Conservation (phyloP, 2,329 filamentous ascomycete species). For the Trichoderma simmonsii region DNA sequence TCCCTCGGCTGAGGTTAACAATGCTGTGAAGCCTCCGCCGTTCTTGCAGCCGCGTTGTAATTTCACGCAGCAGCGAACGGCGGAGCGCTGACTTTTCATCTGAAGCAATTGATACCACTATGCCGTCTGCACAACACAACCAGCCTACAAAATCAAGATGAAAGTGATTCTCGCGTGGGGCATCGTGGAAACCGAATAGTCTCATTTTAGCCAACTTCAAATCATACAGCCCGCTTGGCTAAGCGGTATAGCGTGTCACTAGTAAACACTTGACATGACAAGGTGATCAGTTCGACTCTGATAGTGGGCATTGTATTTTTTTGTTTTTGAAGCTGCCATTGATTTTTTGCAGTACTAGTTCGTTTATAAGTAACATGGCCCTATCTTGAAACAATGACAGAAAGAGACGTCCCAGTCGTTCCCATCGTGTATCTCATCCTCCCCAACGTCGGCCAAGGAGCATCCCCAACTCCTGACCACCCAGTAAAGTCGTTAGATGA, state of each 20-base stretch:
- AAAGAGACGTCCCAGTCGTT: background rate
- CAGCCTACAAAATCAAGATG: background rate
- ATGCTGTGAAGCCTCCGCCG: too few species aligned
- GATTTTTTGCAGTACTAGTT: background rate
- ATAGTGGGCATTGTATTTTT: conserved; percentile 15
- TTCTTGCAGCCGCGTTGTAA: too few species aligned
- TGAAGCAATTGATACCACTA: too few species aligned
- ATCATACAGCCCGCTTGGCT: conserved; percentile 15
- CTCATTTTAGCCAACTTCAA: background rate
- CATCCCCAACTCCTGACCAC: background rate
- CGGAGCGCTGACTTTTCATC: too few species aligned
- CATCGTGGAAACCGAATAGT: background rate
- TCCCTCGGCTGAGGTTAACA: too few species aligned
- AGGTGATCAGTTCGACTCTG: conserved; percentile 21
- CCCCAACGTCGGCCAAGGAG: background rate
- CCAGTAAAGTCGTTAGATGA: background rate
- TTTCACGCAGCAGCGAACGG: too few species aligned
- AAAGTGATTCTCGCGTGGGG: background rate
- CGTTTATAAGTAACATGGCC: background rate
- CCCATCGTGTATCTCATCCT: background rate
- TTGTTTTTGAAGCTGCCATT: background rate
- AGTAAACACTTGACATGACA: conserved; percentile 19
- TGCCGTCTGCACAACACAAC: background rate
- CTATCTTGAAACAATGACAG: background rate
- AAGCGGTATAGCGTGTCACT: conserved; percentile 21